These are phyloP conservation scores for Leccinum glutinopallens DNA, from an alignment of 1,284 basidiomycete genomes.

Conservation along the genomic window DNA sequence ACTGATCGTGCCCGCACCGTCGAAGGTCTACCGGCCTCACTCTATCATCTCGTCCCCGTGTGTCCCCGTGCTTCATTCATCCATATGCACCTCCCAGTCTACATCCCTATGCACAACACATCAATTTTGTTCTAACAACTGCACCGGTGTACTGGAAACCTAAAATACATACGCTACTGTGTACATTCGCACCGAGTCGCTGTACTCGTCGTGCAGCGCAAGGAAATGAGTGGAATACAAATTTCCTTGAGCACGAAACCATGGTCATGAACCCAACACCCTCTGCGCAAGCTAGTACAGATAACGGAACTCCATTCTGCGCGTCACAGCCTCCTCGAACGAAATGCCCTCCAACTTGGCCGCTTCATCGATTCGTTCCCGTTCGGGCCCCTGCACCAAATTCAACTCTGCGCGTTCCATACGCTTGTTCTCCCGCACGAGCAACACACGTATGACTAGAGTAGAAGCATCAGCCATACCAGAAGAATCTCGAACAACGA, in stretches of 20 bases:
- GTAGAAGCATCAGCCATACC: neutral
- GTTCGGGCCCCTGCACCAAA: neutral
- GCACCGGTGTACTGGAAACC: neutral
- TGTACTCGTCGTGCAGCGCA: neutral
- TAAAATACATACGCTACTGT: too few species aligned
- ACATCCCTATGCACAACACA: neutral
- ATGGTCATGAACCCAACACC: neutral
- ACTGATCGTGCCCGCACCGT: too few species aligned
- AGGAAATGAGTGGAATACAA: neutral
- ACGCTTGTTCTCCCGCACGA: constrained; percentile 2
- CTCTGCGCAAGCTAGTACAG: neutral
- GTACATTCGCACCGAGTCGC: neutral
- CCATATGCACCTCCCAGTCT: neutral
- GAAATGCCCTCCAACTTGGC: neutral
- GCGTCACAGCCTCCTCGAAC: neutral
- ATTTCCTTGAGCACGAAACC: neutral
- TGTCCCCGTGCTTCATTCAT: neutral
- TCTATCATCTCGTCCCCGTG: neutral
- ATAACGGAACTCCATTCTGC: constrained; percentile 1
- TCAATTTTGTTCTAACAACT: neutral
- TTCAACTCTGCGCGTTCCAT: neutral
- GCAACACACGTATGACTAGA: neutral
- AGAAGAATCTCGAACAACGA: neutral
- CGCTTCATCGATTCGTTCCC: constrained; percentile 1
- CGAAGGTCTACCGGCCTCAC: too few species aligned